A percentile compares a stretch with the other conserved stretches of the same genome.
These are phyloP conservation scores for Dendrostoma leiphaemia DNA, from an alignment of 2,329 filamentous ascomycete species.

Conservation along the genomic window DNA sequence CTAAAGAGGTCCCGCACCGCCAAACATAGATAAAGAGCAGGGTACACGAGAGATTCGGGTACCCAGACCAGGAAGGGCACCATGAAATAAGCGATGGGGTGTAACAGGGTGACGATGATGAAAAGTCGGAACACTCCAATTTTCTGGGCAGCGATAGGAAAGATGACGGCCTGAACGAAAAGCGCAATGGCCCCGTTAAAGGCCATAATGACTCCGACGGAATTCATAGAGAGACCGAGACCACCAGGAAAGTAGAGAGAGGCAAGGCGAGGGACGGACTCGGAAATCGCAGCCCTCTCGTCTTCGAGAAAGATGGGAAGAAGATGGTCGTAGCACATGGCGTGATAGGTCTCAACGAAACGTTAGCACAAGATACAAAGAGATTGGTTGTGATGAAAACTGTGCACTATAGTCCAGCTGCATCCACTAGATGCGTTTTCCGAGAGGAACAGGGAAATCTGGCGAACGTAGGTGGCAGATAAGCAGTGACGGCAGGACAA, in stretches of 20 bases:
- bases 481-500: no score
- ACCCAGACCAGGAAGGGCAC: slow-evolving; percentile 58
- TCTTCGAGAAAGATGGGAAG: slow-evolving; percentile 93
- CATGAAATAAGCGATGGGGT: slow-evolving; percentile 59
- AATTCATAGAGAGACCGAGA: slow-evolving; percentile 59
- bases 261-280: slow-evolving; percentile 31
- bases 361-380: not conserved
- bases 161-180: slow-evolving; percentile 58
- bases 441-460: no score
- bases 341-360: slow-evolving; percentile 67
- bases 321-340: slow-evolving; percentile 91
- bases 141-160: slow-evolving; percentile 57
- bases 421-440: not conserved
- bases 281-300: slow-evolving; percentile 39
- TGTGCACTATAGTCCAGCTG: not conserved
- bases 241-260: slow-evolving; percentile 60
- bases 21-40: slow-evolving; percentile 58
- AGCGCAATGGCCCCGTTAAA: slow-evolving; percentile 51
- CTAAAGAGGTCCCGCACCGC: slow-evolving; percentile 58
- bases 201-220: slow-evolving; percentile 54
- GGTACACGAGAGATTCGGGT: slow-evolving; percentile 47
- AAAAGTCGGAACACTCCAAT: slow-evolving; percentile 61
- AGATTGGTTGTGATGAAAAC: not conserved
- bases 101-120: slow-evolving; percentile 55
- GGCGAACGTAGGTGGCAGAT: not conserved